Base-by-base conservation (phyloP, 805 yeast genomes). In the Candida yuanshanica region DNA sequence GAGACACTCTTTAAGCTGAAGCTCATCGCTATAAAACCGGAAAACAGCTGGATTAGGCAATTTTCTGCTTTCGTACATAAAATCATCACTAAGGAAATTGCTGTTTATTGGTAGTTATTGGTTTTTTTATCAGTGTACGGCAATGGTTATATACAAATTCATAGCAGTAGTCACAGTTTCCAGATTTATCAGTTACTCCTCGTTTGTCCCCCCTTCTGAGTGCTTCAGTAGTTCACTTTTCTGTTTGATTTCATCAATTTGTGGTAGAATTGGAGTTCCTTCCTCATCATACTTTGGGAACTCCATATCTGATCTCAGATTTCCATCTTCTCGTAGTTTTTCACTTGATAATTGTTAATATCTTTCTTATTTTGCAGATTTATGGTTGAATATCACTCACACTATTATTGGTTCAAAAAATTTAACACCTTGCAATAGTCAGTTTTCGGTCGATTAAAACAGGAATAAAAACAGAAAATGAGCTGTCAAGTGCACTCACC, bases 361-460 rank as follows among this genome's bases (percentile, higher is more conserved):
- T 7, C 13, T 24, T 10, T 13, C n/a, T n/a, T 26, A 13, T 12
- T 24, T 11, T 8, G 3, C 14, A 13, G 10, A 10, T 13, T 23
- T 26, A 11, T 17, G 24, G 39, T 40, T 20, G 20, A n/a, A 10
- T n/a, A n/a, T n/a, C n/a, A 73, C 81, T 53, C 66, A 75, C 80
- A 83, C 72, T 4, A 84, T 73, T 14, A 84, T 58, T 2, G 95
- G 95, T 50, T 81, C 81, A 67, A 86, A 84, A 62, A 84, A 84
- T 55, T 72, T 76, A 42, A 77, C 62, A 3, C 85, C 86, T 61
- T 7, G 14, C 5, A 11, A 8, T 12, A 10, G 39, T 24, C 35
- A 36, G 44, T 38, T 22, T 7, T 13, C 20, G 11, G 18, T 34
- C 26, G 17, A 25, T 37, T 24, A 21, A 20, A 14, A 22, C 12